Base-by-base conservation (phyloP, 768 basidiomycete species). In the Boletus vinaceobasis region DNA sequence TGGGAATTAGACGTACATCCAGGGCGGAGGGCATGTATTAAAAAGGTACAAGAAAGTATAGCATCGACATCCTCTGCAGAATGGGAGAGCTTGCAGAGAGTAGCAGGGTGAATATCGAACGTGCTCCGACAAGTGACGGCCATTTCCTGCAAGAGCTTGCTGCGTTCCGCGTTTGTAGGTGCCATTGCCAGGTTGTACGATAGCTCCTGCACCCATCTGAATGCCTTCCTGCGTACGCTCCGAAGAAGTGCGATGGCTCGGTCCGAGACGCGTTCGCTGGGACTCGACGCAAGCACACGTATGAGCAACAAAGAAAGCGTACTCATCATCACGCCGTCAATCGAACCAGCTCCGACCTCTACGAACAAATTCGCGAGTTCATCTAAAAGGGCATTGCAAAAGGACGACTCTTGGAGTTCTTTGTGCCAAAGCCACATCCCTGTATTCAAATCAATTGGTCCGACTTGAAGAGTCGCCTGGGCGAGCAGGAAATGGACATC, bases 321-420 rank as follows among this genome's bases (percentile, higher is more conserved):
- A 46, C 58, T 51, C 49, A 75, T 58, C 0, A 70, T 48, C 21
- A 61, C 40, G 2, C 49, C 56, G 53, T 73, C 65, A 40, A 52
- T 74, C 70, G 11, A 26, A 7, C 40, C 13, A 7, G 40, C 23
- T 42, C 23, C 40, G 14, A 26, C 40, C 1, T 42, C 40, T 23
- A 26, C 14, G 1, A 42, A 26, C 40, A 42, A 26, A 26, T 8
- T 26, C 7, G 26, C 23, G 7, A 42, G 40, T 14, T 42, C 40
- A 15, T 26, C 11, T 7, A 42, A 15, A 26, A 42, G 23, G 5
- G 42, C 42, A 13, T 43, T 11, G 8, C 42, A 42, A 26, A 42
- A 42, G 7, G 23, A 26, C 7, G 40, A 8, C 13, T 42, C 40
- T 42, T 42, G 40, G 7, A 42, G 40, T 7, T 42, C 40, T 23